Evolutionary conservation across 2,329 filamentous ascomycete species (phyloP).

Genomic region (Rhynchosporium agropyri): DNA sequence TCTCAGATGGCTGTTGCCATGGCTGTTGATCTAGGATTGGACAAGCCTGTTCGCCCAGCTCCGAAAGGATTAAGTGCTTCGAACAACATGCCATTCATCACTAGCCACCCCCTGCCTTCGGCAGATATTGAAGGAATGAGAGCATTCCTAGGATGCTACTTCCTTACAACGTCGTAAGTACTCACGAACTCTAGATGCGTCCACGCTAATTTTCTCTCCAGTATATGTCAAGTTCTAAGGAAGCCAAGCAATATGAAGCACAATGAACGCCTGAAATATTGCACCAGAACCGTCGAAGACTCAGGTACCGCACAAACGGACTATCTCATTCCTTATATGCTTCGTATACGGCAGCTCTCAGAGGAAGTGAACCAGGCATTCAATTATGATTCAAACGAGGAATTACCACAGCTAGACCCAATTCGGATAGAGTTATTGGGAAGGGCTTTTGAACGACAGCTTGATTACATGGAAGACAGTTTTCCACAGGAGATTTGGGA

Average conservation of each 20-base stretch:
- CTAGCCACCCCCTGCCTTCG: background rate
- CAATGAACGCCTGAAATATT: constrained; percentile 35
- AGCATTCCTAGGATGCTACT: constrained; percentile 38
- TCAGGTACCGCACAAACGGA: constrained; percentile 33
- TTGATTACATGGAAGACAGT: constrained; percentile 32
- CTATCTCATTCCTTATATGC: constrained; percentile 34
- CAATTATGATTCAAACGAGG: constrained; percentile 32
- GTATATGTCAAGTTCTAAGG: constrained; percentile 36
- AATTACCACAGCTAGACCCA: constrained; percentile 31
- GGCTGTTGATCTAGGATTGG: constrained; percentile 40
- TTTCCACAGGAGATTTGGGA: constrained; percentile 34
- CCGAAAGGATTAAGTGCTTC: background rate
- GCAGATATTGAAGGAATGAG: constrained; percentile 35
- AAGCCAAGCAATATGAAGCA: constrained; percentile 37
- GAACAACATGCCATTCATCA: background rate
- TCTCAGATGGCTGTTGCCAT: constrained; percentile 40
- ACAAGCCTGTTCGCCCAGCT: constrained; percentile 17
- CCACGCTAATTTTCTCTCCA: constrained; percentile 11
- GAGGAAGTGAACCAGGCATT: constrained; percentile 39
- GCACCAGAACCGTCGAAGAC: constrained; percentile 31
- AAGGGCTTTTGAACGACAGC: constrained; percentile 34
- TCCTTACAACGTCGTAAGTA: constrained; percentile 37
- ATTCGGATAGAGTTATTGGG: constrained; percentile 35
- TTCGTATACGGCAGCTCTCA: constrained; percentile 35
- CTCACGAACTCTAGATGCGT: background rate